Base-by-base conservation (phyloP, 371 early-diverging fungal species). In the Mortierella sp. region DNA sequence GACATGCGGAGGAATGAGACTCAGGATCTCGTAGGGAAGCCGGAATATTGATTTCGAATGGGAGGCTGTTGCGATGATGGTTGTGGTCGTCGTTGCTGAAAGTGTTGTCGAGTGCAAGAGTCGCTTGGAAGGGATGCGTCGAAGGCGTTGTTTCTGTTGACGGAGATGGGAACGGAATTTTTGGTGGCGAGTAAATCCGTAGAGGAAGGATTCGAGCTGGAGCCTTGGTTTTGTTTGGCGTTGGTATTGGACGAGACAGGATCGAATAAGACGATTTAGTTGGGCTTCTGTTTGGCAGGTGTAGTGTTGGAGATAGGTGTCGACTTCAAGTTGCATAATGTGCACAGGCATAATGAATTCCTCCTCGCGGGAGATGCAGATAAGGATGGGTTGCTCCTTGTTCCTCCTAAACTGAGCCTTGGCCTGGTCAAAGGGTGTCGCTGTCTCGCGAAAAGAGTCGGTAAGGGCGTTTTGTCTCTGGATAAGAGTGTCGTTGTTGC, bases 21-120 rank as follows among this genome's bases (percentile, higher is more conserved):
- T 10, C 24, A 64, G 21, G 24, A 64, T 37, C 8, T 64, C 80
- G 2, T 13, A 24, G 4, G 80, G 80, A 24, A 75, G 21, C 19
- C 19, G 31, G 10, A 80, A 71, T 5, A 28, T 71, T 10, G 71
- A 75, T 34, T 13, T 80, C 75, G 54, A 21, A 50, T 50, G 75
- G 75, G 31, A 64, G 50, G 19, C 69, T 46, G 54, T n/a, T 54
- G 54, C 8, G 50, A 16, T 50, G 50, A 16, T 13, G 3, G 2
- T 3, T 50, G 2, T 16, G 0, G 50, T 50, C 3, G 50, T 50
- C 16, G 16, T 11, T 34, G 37, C 10, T 64, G 67, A 21, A 16
- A 16, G 2, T 50, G 50, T 11, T 50, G 50, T 50, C 16, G 16
- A 50, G 50, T 14, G 50, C 14, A 50, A 16, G 50, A 14, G 16